Conservation (phyloP, 2,329 filamentous ascomycete genomes). For the Colletotrichum lini region DNA sequence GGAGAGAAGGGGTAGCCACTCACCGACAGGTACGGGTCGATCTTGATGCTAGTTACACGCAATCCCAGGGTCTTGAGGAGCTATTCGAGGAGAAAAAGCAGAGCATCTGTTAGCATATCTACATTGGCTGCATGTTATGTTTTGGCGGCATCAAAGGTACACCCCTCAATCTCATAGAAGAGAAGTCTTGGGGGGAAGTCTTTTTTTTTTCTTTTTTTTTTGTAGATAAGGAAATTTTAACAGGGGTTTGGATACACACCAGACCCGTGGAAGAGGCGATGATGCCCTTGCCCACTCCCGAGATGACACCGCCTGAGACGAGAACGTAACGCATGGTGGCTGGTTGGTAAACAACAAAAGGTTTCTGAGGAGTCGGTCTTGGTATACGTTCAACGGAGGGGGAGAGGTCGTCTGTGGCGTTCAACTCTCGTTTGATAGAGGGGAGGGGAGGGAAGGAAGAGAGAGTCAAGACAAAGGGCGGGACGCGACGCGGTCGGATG, state of each 20-base stretch:
- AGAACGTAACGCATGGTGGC: slow-evolving; percentile 49
- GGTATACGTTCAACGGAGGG: slow-evolving; percentile 24
- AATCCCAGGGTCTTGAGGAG: slow-evolving; percentile 86
- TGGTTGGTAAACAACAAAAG: slow-evolving; percentile 18
- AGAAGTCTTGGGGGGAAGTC: not conserved
- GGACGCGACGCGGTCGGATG: slow-evolving; percentile 41
- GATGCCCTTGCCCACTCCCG: slow-evolving; percentile 74
- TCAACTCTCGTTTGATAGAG: slow-evolving; percentile 38
- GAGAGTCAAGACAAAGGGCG: slow-evolving; percentile 34
- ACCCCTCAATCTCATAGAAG: slow-evolving; percentile 9
- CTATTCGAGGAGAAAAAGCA: slow-evolving; percentile 57
- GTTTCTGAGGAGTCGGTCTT: not conserved
- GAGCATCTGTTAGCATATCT: slow-evolving; percentile 17
- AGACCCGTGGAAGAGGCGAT: slow-evolving; percentile 78
- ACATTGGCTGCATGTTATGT: not conserved
- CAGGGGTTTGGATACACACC: slow-evolving; percentile 43
- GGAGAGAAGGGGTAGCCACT: slow-evolving; percentile 5
- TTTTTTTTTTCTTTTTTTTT: slow-evolving; percentile 8
- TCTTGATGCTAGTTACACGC: slow-evolving; percentile 73
- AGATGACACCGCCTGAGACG: slow-evolving; percentile 64
- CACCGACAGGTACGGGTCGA: slow-evolving; percentile 65
- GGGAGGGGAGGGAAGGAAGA: slow-evolving; percentile 42
- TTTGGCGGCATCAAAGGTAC: not conserved
- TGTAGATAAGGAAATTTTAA: slow-evolving; percentile 44
- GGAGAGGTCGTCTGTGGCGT: slow-evolving; percentile 8